phyloP scores from a whole-genome alignment of 257 asterid species.

The Forsythia suspensa region DNA sequence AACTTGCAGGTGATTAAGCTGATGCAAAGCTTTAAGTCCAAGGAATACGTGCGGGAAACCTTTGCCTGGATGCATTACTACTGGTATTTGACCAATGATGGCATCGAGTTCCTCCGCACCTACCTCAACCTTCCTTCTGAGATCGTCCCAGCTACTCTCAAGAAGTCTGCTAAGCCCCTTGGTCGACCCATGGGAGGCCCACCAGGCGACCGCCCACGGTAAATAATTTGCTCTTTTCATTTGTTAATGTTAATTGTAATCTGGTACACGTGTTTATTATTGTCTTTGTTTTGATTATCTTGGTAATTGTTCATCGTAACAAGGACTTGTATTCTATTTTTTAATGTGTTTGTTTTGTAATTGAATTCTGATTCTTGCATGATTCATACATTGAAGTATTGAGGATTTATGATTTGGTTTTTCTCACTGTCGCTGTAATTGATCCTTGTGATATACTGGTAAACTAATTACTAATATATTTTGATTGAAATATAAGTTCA shows the following conservation, averaged over 20 bases:
- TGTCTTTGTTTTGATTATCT: neutral
- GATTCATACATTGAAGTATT: neutral
- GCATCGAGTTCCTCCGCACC: slow-evolving; percentile 86
- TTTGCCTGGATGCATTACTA: slow-evolving; percentile 60
- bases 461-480: neutral
- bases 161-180: slow-evolving; percentile 89
- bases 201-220: slow-evolving; percentile 96
- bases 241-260: neutral
- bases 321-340: neutral
- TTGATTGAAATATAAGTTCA: neutral
- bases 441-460: neutral
- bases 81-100: slow-evolving; percentile 90
- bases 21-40: slow-evolving; percentile 96
- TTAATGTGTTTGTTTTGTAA: neutral
- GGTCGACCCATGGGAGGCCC: slow-evolving; percentile 97
- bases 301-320: neutral
- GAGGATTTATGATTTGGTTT: neutral
- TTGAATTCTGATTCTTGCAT: neutral
- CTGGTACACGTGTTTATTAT: neutral
- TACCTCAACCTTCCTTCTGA: slow-evolving; percentile 94
- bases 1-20: slow-evolving; percentile 93
- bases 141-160: slow-evolving; percentile 88
- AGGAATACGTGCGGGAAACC: slow-evolving; percentile 50
- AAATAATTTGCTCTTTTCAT: neutral
- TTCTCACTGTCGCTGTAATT: neutral